Base-by-base conservation (phyloP, 495 filamentous ascomycete species). In the Aspergillus bridgeri region DNA sequence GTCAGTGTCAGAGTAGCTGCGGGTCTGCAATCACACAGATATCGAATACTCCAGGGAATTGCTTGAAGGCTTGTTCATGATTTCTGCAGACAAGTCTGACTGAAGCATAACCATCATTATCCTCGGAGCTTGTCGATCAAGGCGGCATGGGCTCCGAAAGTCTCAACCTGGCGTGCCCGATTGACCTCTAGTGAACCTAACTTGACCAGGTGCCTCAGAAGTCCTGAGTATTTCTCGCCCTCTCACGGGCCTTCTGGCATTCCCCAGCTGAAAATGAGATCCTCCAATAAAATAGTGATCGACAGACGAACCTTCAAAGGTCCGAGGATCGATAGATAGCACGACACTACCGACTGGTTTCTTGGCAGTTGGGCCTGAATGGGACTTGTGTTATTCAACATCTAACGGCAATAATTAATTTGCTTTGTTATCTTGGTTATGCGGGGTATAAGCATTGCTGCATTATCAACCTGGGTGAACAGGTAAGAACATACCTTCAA, bases 291-390 rank as follows among this genome's bases (percentile, higher is more conserved):
- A 38, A 38, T 38, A 38, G 23, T 33, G 24, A 33, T 51, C 48
- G 48, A 51, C 48, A 25, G 19, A 33, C 48, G 33, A 51, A 38
- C 13, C 33, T 15, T 38, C 2, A 38, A 38, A 38, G 33, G 17
- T 38, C 33, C 33, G 33, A 38, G 48, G 25, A n/a, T 51, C 48
- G 48, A 25, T 51, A 51, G 48, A 33, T 6, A 29, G 24, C 17
- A 11, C 20, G 24, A 20, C 20, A n/a, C 24, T 15, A 25, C 20
- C 48, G 11, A 29, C 17, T 33, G 25, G 24, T 29, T 51, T 33
- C 48, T 51, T 33, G 25, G 48, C 23, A 18, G 18, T 50, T 25
- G 5, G 0, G n/a, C n/a, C n/a, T n/a, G n/a, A n/a, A n/a, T n/a
- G n/a, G n/a, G n/a, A n/a, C n/a, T n/a, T 11, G 9, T 15, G 11